Evolutionary conservation across 805 yeast species (phyloP).

Genomic region (Brettanomyces nanus): DNA sequence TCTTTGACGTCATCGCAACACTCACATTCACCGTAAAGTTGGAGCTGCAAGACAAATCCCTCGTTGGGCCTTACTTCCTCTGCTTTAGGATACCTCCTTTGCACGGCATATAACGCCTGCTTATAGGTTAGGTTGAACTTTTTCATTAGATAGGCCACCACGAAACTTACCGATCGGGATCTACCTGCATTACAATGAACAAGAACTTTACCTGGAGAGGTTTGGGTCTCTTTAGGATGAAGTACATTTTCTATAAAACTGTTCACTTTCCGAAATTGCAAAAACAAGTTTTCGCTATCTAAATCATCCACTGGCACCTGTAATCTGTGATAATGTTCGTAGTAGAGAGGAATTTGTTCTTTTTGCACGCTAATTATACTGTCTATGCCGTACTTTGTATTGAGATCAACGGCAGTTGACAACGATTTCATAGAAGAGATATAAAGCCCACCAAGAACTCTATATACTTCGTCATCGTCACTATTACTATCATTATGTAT

Average conservation of each 20-base stretch:
- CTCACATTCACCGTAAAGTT: slow-evolving; percentile 42
- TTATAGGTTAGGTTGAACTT: slow-evolving; percentile 45
- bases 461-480: slow-evolving; percentile 25
- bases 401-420: slow-evolving; percentile 42
- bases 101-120: slow-evolving; percentile 71
- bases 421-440: slow-evolving; percentile 69
- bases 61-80: slow-evolving; percentile 58
- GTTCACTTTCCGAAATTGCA: slow-evolving; percentile 52
- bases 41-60: slow-evolving; percentile 65
- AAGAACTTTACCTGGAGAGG: slow-evolving; percentile 40
- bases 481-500: too few species aligned
- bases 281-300: slow-evolving; percentile 55
- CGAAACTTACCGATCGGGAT: slow-evolving; percentile 39
- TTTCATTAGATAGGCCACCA: slow-evolving; percentile 42
- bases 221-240: slow-evolving; percentile 7
- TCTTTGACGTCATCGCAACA: slow-evolving; percentile 30
- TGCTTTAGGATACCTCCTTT: slow-evolving; percentile 40
- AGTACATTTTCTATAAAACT: slow-evolving; percentile 46
- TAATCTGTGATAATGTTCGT: slow-evolving; percentile 40
- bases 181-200: slow-evolving; percentile 48
- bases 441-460: slow-evolving; percentile 75
- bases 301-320: slow-evolving; percentile 72
- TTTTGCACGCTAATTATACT: slow-evolving; percentile 66
- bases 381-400: slow-evolving; percentile 46
- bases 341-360: slow-evolving; percentile 49